Evolutionary conservation across 73 alveolate genomes (phyloP).

Genomic region (Symbiodinium natans): DNA sequence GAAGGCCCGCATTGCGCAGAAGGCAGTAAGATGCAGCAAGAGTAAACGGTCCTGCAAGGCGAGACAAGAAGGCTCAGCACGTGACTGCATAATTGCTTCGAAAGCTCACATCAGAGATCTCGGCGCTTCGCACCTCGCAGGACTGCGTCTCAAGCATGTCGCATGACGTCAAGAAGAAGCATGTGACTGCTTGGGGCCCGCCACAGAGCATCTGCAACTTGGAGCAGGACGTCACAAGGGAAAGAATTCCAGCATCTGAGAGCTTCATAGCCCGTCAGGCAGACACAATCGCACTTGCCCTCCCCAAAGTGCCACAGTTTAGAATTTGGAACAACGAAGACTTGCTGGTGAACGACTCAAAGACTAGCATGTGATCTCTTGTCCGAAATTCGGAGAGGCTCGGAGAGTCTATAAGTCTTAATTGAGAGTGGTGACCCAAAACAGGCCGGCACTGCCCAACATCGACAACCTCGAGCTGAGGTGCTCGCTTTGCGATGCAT

Average conservation of each 20-base stretch:
- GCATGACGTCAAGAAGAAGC: not conserved
- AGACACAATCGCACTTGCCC: too few species aligned
- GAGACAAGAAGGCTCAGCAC: not conserved
- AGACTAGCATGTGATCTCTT: too few species aligned
- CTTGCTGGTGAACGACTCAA: too few species aligned
- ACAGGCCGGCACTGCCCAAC: constrained; percentile 37
- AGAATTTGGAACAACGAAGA: too few species aligned
- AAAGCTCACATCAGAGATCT: constrained; percentile 67
- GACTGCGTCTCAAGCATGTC: not conserved
- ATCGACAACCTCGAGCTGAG: constrained; percentile 75
- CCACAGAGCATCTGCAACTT: constrained; percentile 50
- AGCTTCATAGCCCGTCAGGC: constrained; percentile 91
- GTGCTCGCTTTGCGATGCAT: constrained; percentile 58
- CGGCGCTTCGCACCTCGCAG: constrained; percentile 50
- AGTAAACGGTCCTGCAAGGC: too few species aligned
- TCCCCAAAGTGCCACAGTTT: too few species aligned
- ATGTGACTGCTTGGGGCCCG: not conserved
- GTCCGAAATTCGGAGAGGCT: not conserved
- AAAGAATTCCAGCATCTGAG: constrained; percentile 32
- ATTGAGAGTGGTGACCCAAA: not conserved
- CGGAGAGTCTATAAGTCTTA: not conserved
- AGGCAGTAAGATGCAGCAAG: too few species aligned
- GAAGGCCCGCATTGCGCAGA: too few species aligned
- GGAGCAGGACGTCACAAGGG: constrained; percentile 19
- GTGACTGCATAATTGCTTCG: constrained; percentile 71